Conservation (phyloP, 1,284 basidiomycete species). For the Thelephora terrestris region DNA sequence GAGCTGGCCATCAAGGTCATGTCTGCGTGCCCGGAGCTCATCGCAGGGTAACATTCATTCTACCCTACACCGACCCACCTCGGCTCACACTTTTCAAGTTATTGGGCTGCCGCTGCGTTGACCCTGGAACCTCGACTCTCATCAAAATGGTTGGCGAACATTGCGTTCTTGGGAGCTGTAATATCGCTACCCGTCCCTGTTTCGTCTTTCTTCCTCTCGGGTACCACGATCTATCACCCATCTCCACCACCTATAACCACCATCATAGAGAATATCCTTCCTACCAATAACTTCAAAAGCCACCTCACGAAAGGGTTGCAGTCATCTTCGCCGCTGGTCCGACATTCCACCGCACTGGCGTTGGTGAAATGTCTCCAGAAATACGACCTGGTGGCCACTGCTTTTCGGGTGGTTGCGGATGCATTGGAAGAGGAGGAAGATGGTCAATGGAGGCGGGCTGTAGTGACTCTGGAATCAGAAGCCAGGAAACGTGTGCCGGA, state of each 20-base stretch:
- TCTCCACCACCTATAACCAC: conserved; percentile 61
- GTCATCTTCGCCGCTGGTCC: conserved; percentile 61
- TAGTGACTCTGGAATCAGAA: conserved; percentile 49
- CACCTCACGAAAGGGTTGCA: conserved; percentile 77
- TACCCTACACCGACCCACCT: neutral
- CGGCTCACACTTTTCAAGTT: conserved; percentile 31
- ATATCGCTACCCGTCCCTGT: conserved; percentile 68
- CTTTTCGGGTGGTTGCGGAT: conserved; percentile 40
- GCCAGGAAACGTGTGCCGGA: conserved; percentile 73
- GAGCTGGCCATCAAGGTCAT: conserved; percentile 77
- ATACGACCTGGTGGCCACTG: conserved; percentile 42
- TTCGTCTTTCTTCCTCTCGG: conserved; percentile 46
- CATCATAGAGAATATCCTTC: conserved; percentile 70
- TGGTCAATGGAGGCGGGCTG: conserved; percentile 66
- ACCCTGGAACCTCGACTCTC: conserved; percentile 82
- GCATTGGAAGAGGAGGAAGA: conserved; percentile 55
- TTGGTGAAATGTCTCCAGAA: conserved; percentile 68
- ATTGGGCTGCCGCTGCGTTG: conserved; percentile 66
- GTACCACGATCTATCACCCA: conserved; percentile 41
- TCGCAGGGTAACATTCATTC: conserved; percentile 45
- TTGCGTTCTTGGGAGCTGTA: conserved; percentile 71
- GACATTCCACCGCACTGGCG: conserved; percentile 71
- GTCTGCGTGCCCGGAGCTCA: conserved; percentile 76
- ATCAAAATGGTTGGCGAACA: conserved; percentile 83
- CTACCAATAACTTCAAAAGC: conserved; percentile 56